Base-by-base conservation (phyloP, 306 rosid genomes). In the Fagus sylvatica region DNA sequence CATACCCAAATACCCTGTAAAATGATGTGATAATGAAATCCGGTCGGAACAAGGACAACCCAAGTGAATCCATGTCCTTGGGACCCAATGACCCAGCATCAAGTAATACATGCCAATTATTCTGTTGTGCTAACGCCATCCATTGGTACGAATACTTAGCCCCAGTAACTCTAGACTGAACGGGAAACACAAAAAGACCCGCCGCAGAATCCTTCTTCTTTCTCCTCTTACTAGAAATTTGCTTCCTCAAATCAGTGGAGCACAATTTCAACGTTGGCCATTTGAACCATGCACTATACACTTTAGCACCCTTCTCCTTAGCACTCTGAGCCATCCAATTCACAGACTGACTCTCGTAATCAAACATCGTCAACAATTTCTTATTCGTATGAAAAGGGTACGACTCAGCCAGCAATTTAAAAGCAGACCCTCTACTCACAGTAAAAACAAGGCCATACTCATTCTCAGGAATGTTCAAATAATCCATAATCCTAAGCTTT, bases 111-210 rank as follows among this genome's bases (percentile, higher is more conserved):
- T 94, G 98, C 98, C 98, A 94, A 77, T 94, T 92, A 82, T 94
- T 94, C 84, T 94, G 98, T 73, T 94, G 98, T 0, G 98, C 98
- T 46, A 94, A 76, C n/a, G 98, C 96, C 98, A 94, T 94, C 98
- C 98, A 94, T 77, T 92, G 98, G 80, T 94, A 94, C 0, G 98
- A 94, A 88, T 92, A 94, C 89, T 94, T 94, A 4, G 94, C 89
- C 76, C 98, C 98, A 0, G 97, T 94, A 15, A 94, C 98, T 81
- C 98, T 89, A 70, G 97, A 92, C 89, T 92, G 97, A 72, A 94
- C 98, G 0, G 98, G 98, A 77, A 94, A 94, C 74, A 94, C 98
- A 75, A 94, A 94, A 46, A 94, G 98, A 66, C 98, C 98, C 8
- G 81, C 65, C 1, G 97, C 98, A 3, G 92, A 89, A 83, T 92